Base-by-base conservation (phyloP, 352 stramenopile species). In the Peronospora destructor region DNA sequence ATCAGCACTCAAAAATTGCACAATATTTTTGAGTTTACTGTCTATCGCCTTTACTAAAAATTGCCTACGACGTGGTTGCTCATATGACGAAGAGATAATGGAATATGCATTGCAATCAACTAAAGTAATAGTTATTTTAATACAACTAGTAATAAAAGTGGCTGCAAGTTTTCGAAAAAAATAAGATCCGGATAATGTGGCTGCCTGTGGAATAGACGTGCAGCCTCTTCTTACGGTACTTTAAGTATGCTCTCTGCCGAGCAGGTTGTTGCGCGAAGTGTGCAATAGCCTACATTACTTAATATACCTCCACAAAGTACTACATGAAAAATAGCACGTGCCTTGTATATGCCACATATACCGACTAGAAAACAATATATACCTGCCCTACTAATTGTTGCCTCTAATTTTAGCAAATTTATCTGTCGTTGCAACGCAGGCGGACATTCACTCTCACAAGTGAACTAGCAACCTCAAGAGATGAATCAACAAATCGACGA, bases 211-310 rank as follows among this genome's bases (percentile, higher is more conserved):
- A 26, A 26, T 26, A 26, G 23, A 26, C 23, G 4, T 1, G 23
- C 23, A 26, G 23, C 19, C 19, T 6, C 23, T 26, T 26, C 4
- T 26, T 26, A 35, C 19, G n/a, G n/a, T n/a, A n/a, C n/a, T n/a
- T n/a, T n/a, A n/a, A 29, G 13, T 36, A 16, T 36, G 14, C 51
- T 34, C 53, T 61, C 56, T 61, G 43, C 53, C 53, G 32, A 60
- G 19, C 53, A 60, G 45, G 26, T 49, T 36, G 38, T 54, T n/a
- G 19, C 25, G 6, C 13, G 19, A 48, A 29, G 23, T 26, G 25
- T 28, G 40, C 50, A 16, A 30, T 12, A 47, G 30, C 51, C 38
- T 32, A 32, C 11, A 7, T n/a, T 14, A n/a, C 3, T n/a, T 23
- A 17, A 56, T 60, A 42, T 33, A 26, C 23, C 23, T 26, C 23